Evolutionary conservation across 768 basidiomycete genomes (phyloP).

Genomic region (Collybia mongolica): DNA sequence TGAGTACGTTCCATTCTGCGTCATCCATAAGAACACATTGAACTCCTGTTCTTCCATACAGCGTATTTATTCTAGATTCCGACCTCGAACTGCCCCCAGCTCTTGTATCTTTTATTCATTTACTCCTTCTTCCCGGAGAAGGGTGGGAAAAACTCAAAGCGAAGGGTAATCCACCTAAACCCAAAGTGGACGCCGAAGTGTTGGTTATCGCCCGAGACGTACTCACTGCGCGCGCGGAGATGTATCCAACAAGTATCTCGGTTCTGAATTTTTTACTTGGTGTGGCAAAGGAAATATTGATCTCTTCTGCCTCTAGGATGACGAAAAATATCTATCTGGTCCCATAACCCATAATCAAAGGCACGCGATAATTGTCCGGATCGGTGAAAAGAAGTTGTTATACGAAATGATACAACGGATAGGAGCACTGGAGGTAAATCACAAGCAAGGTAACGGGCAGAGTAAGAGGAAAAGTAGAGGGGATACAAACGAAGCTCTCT

Average conservation of each 20-base stretch:
- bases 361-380: conserved; percentile 68
- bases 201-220: conserved; percentile 48
- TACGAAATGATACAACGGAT: conserved; percentile 13
- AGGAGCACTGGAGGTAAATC: too few relatives aligned
- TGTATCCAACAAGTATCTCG: conserved; percentile 61
- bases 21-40: conserved; percentile 1
- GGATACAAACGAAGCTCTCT: background rate
- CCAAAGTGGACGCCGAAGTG: conserved; percentile 49
- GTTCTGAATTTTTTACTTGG: conserved; percentile 28
- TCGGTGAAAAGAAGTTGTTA: conserved; percentile 80
- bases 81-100: conserved; percentile 52
- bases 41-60: conserved; percentile 18
- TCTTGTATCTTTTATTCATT: conserved; percentile 61
- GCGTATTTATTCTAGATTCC: conserved; percentile 55
- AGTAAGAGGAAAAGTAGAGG: conserved; percentile 14
- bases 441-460: conserved; percentile 1
- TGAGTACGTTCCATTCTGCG: conserved; percentile 55
- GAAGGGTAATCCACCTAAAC: conserved; percentile 76
- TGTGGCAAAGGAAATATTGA: background rate
- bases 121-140: conserved; percentile 52
- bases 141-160: conserved; percentile 60
- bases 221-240: conserved; percentile 45
- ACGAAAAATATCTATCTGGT: conserved; percentile 45
- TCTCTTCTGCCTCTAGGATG: conserved; percentile 31
- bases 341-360: conserved; percentile 43